Conservation (phyloP, 2,329 filamentous ascomycete species). For the Aspergillus jensenii region DNA sequence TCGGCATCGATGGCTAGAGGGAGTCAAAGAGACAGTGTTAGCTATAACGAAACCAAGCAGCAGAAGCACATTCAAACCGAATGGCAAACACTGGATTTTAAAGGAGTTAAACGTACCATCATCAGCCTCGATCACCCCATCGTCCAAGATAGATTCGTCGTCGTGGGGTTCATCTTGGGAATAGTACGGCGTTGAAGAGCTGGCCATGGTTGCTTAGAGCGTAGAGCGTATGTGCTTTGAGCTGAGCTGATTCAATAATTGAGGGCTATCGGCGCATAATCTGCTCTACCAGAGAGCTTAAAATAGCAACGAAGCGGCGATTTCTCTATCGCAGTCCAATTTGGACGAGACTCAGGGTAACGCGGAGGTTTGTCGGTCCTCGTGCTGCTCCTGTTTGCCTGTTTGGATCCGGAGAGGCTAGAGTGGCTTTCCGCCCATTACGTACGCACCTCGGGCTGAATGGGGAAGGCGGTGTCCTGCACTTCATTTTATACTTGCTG, state of each 20-base stretch:
- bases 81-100: not conserved
- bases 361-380: slow-evolving; percentile 10
- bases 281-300: slow-evolving; percentile 14
- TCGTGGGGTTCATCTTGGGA: slow-evolving; percentile 61
- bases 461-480: slow-evolving; percentile 18
- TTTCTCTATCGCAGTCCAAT: not conserved
- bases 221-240: not conserved
- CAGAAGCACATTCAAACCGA: not conserved
- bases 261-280: slow-evolving; percentile 5
- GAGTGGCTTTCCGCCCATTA: slow-evolving; percentile 37
- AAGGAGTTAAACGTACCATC: slow-evolving; percentile 58
- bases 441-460: slow-evolving; percentile 27
- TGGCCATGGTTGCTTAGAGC: slow-evolving; percentile 31
- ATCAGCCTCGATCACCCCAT: slow-evolving; percentile 76
- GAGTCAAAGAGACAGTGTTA: not conserved
- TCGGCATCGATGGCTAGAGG: slow-evolving; percentile 80
- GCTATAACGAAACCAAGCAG: not conserved
- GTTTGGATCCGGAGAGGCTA: slow-evolving; percentile 34
- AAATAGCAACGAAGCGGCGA: not conserved
- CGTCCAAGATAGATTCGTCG: slow-evolving; percentile 62
- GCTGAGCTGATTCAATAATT: not conserved
- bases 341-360: not conserved
- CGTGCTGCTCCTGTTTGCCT: slow-evolving; percentile 9
- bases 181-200: slow-evolving; percentile 39
- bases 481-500: not conserved